phyloP scores from a whole-genome alignment of 306 rosid species.

The Carpinus viminea region DNA sequence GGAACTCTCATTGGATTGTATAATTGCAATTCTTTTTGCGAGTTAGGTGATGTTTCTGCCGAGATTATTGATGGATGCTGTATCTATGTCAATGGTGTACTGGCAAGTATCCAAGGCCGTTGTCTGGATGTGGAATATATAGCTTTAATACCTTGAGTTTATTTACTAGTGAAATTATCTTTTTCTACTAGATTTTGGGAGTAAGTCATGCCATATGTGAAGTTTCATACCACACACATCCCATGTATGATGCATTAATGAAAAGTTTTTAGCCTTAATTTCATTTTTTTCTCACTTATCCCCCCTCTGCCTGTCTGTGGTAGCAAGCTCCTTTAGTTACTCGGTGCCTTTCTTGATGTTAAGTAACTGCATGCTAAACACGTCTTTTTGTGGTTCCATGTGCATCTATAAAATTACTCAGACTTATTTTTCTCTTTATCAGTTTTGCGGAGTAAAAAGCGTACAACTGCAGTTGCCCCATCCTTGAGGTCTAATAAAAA shows the following conservation, averaged over 20 bases:
- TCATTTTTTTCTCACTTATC: not conserved
- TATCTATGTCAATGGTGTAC: not conserved
- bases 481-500: conserved; percentile 91
- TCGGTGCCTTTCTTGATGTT: not conserved
- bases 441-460: conserved; percentile 68
- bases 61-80: not conserved
- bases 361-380: not conserved
- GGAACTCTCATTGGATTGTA: no score
- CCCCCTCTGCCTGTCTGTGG: not conserved
- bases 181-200: not conserved
- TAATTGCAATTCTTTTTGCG: no score
- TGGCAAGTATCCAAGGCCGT: not conserved
- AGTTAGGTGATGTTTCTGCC: not conserved
- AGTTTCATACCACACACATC: not conserved
- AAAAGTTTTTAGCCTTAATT: not conserved
- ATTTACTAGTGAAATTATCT: not conserved
- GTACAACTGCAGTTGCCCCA: conserved; percentile 66
- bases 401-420: not conserved
- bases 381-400: not conserved
- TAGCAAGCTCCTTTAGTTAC: not conserved
- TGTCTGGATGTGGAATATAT: no score
- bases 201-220: not conserved
- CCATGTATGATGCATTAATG: not conserved
- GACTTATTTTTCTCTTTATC: conserved; percentile 26
- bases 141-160: not conserved